A percentile compares a stretch with the other conserved stretches of the same genome.
phyloP scores from a whole-genome alignment of 139 green algal species.

The Auxenochlorella pyrenoidosa region DNA sequence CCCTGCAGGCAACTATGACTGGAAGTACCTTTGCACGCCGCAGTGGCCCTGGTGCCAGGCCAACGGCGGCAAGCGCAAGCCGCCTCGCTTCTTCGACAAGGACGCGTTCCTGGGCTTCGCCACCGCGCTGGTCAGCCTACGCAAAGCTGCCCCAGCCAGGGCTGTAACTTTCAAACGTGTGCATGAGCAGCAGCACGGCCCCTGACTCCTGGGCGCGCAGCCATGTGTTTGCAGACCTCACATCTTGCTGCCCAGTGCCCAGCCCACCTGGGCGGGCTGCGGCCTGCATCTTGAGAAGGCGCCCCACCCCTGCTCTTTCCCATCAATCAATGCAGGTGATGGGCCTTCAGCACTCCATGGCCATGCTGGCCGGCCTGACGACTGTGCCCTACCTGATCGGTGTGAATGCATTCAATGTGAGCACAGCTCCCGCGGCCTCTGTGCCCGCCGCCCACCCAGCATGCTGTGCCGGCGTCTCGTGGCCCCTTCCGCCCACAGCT shows the following conservation, averaged over 20 bases:
- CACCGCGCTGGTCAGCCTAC: slow-evolving; percentile 61
- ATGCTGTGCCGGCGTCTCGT: no score
- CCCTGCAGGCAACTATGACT: slow-evolving; percentile 38
- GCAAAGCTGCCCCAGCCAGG: no score
- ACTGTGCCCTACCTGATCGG: slow-evolving; percentile 35
- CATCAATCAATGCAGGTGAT: slow-evolving; percentile 2
- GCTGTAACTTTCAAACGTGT: no score
- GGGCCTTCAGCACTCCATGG: slow-evolving; percentile 77
- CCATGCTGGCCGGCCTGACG: slow-evolving; percentile 76
- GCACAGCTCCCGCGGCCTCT: neutral
- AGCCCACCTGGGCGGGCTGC: no score
- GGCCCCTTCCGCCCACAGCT: no score
- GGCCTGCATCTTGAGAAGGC: no score
- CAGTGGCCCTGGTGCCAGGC: slow-evolving; percentile 24
- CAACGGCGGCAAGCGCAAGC: neutral
- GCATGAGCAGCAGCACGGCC: no score
- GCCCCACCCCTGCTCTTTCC: no score
- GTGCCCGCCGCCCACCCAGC: no score
- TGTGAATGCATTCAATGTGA: neutral
- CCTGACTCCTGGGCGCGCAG: no score
- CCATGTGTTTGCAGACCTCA: no score
- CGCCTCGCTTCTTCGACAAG: slow-evolving; percentile 30
- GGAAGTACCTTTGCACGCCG: slow-evolving; percentile 51
- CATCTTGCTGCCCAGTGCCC: no score
- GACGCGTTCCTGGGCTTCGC: slow-evolving; percentile 40